These are phyloP conservation scores for Vitis hybrid DNA, from an alignment of 177 flowering plant genomes.

Conservation along the genomic window DNA sequence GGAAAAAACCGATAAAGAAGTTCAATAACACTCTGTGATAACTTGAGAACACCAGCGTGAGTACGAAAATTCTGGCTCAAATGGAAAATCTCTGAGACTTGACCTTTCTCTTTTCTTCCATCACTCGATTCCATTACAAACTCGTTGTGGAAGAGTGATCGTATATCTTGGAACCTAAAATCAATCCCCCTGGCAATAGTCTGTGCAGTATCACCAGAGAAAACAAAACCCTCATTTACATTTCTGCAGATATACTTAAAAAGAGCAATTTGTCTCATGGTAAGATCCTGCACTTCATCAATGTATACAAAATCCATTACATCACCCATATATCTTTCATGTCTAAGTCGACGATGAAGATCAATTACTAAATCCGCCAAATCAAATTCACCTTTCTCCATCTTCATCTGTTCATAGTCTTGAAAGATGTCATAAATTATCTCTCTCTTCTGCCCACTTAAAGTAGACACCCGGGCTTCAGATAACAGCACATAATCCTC, in stretches of 20 bases:
- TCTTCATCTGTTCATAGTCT: constrained; percentile 57
- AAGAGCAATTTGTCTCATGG: constrained; percentile 73
- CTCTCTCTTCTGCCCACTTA: constrained; percentile 40
- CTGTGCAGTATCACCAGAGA: constrained; percentile 80
- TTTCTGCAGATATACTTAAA: constrained; percentile 61
- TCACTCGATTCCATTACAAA: constrained; percentile 37
- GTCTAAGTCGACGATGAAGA: constrained; percentile 46
- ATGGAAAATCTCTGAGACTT: constrained; percentile 42
- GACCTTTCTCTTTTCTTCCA: constrained; percentile 38
- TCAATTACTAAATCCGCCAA: constrained; percentile 59
- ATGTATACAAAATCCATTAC: constrained; percentile 70
- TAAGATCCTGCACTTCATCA: constrained; percentile 88
- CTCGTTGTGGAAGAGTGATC: constrained; percentile 58
- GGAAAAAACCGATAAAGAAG: constrained; percentile 65
- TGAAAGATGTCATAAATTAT: constrained; percentile 53
- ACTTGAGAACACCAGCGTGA: constrained; percentile 52
- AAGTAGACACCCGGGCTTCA: constrained; percentile 32
- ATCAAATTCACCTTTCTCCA: constrained; percentile 46
- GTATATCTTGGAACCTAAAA: constrained; percentile 58
- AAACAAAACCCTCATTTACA: constrained; percentile 57
- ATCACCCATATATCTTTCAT: constrained; percentile 39
- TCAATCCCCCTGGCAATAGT: constrained; percentile 64
- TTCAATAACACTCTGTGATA: constrained; percentile 54
- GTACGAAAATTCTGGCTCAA: constrained; percentile 57
- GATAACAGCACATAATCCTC: constrained; percentile 38